Conservation (phyloP, 2,329 filamentous ascomycete species). For the Diaporthe destruens region DNA sequence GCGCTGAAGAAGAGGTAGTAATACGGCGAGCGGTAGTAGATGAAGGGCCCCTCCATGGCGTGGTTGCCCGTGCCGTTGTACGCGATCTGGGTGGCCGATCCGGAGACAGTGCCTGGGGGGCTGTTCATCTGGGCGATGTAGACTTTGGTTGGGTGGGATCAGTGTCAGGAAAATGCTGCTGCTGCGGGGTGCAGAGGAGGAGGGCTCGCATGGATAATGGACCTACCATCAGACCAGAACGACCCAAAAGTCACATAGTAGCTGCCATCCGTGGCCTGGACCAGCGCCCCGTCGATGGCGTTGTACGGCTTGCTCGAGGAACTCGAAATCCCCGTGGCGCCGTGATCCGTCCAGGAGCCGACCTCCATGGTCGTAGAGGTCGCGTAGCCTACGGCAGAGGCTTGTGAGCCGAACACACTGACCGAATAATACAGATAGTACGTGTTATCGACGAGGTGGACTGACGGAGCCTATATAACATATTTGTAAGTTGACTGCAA, state of each 20-base stretch:
- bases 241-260: conserved; percentile 68
- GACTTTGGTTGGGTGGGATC: conserved; percentile 48
- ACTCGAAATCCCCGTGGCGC: conserved; percentile 60
- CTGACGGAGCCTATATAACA: conserved; percentile 70
- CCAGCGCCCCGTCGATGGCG: conserved; percentile 66
- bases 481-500: no score
- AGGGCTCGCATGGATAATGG: no score
- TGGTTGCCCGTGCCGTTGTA: conserved; percentile 63
- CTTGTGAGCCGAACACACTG: conserved; percentile 71
- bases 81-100: conserved; percentile 59
- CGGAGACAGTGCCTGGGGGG: conserved; percentile 49
- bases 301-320: conserved; percentile 58
- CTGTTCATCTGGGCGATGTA: conserved; percentile 63
- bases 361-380: conserved; percentile 48
- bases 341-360: conserved; percentile 67
- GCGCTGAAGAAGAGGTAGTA: conserved; percentile 74
- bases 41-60: conserved; percentile 65
- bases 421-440: conserved; percentile 79
- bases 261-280: conserved; percentile 51
- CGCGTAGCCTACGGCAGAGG: conserved; percentile 71
- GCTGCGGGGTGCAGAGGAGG: no score
- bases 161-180: background rate
- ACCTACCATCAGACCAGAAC: conserved; percentile 66
- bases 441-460: conserved; percentile 64
- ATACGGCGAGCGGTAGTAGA: conserved; percentile 63